Evolutionary conservation across 805 yeast species (phyloP).

Genomic region (Lachancea fermentati): DNA sequence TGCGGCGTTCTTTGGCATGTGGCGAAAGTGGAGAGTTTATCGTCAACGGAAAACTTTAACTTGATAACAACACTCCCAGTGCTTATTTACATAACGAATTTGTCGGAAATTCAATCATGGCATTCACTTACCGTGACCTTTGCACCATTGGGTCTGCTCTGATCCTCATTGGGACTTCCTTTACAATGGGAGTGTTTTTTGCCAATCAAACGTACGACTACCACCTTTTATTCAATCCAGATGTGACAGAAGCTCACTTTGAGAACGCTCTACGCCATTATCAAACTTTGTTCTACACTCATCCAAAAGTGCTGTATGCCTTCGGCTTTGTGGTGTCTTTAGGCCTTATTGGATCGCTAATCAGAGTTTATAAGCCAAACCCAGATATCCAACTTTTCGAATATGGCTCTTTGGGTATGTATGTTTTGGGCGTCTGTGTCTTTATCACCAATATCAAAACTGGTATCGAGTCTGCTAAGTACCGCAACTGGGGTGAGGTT

Average conservation of each 20-base stretch:
- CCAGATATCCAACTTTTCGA: slow-evolving; percentile 84
- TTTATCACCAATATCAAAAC: slow-evolving; percentile 82
- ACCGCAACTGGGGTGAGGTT: slow-evolving; percentile 92
- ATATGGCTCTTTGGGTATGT: slow-evolving; percentile 75
- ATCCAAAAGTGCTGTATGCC: slow-evolving; percentile 37
- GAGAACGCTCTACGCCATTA: slow-evolving; percentile 67
- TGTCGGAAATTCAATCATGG: too few species aligned
- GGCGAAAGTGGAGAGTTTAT: too few species aligned
- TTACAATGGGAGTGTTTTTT: slow-evolving; percentile 73
- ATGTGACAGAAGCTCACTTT: slow-evolving; percentile 47
- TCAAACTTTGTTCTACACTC: slow-evolving; percentile 62
- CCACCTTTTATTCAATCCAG: slow-evolving; percentile 61
- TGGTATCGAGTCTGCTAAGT: slow-evolving; percentile 63
- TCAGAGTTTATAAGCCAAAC: slow-evolving; percentile 81
- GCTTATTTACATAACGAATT: too few species aligned
- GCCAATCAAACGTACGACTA: slow-evolving; percentile 80
- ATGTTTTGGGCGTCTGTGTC: slow-evolving; percentile 66
- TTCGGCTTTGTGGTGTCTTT: slow-evolving; percentile 59
- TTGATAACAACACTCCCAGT: too few species aligned
- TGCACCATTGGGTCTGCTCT: slow-evolving; percentile 29
- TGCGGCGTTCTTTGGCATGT: too few species aligned
- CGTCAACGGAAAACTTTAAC: too few species aligned
- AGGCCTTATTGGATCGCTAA: slow-evolving; percentile 67
- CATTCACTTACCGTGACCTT: slow-evolving; percentile 23
- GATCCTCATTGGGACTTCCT: slow-evolving; percentile 48